phyloP scores from a whole-genome alignment of 2,329 filamentous ascomycete species.

The Trichoderma sp. region DNA sequence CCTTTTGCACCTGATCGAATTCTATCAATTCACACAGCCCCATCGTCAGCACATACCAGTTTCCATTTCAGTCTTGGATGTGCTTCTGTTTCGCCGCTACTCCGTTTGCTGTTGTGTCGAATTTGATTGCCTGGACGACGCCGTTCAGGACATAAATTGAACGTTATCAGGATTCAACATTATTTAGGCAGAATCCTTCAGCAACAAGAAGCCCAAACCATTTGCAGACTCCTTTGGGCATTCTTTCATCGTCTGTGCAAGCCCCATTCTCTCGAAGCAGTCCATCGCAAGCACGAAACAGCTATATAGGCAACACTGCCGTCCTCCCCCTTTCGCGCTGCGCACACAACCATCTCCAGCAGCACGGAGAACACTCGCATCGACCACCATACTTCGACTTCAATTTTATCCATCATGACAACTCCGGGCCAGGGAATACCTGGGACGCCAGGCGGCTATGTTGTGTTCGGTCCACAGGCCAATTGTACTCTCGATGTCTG shows the following conservation, averaged over 20 bases:
- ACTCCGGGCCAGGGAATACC: background rate
- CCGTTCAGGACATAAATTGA: background rate
- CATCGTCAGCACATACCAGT: background rate
- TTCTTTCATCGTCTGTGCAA: background rate
- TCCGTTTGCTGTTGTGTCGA: background rate
- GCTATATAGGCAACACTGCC: background rate
- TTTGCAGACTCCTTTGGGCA: background rate
- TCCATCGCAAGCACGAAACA: background rate
- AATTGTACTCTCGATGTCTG: constrained; percentile 50
- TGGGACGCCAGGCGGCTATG: constrained; percentile 8
- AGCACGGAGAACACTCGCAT: background rate
- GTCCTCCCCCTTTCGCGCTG: background rate
- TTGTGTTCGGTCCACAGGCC: constrained; percentile 41
- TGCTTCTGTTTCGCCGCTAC: background rate
- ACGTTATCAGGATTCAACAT: background rate
- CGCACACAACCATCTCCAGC: background rate
- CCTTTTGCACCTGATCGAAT: background rate
- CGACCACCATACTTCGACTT: background rate
- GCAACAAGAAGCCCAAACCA: background rate
- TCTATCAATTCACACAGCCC: background rate
- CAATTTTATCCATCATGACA: background rate
- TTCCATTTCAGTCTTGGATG: background rate
- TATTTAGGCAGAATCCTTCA: background rate
- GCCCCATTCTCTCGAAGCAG: background rate
- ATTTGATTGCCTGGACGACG: background rate